Evolutionary conservation across 2,329 filamentous ascomycete genomes (phyloP), one percentile per base, ranked within the genome.

Genomic region (Diplodia scrobiculata): DNA sequence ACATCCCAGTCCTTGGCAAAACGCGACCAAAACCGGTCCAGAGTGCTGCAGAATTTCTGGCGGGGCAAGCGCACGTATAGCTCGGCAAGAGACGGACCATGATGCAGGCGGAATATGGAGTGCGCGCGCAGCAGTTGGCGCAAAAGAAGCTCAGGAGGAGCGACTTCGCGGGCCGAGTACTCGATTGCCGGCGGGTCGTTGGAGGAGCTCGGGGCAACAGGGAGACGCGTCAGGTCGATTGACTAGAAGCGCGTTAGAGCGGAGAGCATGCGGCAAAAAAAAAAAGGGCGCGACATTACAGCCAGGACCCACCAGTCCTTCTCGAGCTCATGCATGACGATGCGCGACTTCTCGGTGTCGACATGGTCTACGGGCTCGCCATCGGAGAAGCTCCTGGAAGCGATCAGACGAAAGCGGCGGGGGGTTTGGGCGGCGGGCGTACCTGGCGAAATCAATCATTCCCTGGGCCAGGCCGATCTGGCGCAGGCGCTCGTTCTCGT

Each of bases 401-500:
- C 14, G 29, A 59, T 72, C 51, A 72, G 71, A 54, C 64, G 48
- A 34, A 55, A 32, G 29, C 63, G 67, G 10, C 13, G 17, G 72
- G 69, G 70, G n/a, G 10, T 0, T 25, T 34, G 5, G 29, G 25
- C 9, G n/a, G 1, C 32, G 47, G 66, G 62, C 66, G 41, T 79
- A 88, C 86, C 83, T 86, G 70, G 91, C 91, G 80, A 99, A 99
- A 75, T 89, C 91, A 67, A 96, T 89, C 89, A 98, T 97, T 75
- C 93, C 95, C 80, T 99, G 95, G 48, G 95, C 95, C 69, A 99
- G 86, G 45, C 95, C 95, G 75, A 99, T 92, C 82, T 97, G 93
- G 70, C 95, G 87, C 72, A 98, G 82, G 72, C 89, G 89, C 80
- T 96, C 91, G 78, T 98, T 95, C 74, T 88, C 87, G 73, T 92